phyloP scores from a whole-genome alignment of 2,329 filamentous ascomycete species.

The Phialemoniopsis sp. region DNA sequence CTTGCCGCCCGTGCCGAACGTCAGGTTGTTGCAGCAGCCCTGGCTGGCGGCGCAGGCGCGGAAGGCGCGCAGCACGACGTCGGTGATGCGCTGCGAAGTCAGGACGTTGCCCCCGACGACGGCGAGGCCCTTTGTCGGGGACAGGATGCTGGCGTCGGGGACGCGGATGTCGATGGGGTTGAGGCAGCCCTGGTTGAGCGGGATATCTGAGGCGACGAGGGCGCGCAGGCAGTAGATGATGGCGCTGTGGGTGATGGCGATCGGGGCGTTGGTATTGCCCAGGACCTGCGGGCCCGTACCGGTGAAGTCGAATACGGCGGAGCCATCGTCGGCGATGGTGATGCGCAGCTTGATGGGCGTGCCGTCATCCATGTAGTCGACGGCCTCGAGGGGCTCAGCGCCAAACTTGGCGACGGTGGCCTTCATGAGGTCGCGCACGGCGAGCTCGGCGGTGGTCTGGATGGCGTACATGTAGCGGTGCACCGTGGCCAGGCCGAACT shows the following conservation, averaged over 20 bases:
- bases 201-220: conserved; percentile 27
- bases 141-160: conserved; percentile 7
- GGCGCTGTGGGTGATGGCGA: conserved; percentile 13
- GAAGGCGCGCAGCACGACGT: conserved; percentile 24
- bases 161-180: conserved; percentile 18
- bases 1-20: conserved; percentile 19
- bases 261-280: conserved; percentile 5
- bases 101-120: conserved; percentile 34
- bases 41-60: conserved; percentile 17
- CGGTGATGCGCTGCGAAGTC: conserved; percentile 25
- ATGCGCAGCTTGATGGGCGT: conserved; percentile 25
- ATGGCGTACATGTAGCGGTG: conserved; percentile 77
- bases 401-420: conserved; percentile 53
- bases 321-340: conserved; percentile 20
- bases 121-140: conserved; percentile 9
- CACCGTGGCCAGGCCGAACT: conserved; percentile 69
- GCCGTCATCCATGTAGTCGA: conserved; percentile 35
- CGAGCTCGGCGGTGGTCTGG: conserved; percentile 69
- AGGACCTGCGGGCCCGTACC: conserved; percentile 27
- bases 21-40: conserved; percentile 25
- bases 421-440: conserved; percentile 68
- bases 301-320: conserved; percentile 28
- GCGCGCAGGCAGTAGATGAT: conserved; percentile 32
- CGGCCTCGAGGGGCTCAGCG: conserved; percentile 17
- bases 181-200: conserved; percentile 33